phyloP scores from a whole-genome alignment of 441 rosid species.

The Jatropha podagrica region DNA sequence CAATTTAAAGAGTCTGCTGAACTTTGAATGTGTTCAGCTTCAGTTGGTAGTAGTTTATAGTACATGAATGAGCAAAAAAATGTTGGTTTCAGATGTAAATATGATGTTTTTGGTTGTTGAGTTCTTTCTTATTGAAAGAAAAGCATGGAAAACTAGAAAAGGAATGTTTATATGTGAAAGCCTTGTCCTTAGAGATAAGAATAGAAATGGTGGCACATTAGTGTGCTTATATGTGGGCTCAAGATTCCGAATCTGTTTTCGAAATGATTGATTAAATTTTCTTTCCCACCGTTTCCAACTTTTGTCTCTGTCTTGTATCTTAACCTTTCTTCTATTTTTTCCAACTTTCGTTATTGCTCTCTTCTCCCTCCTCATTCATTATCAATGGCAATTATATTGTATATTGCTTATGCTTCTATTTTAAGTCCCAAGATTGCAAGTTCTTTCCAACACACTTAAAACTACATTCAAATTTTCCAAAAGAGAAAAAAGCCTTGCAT shows the following conservation, averaged over 20 bases:
- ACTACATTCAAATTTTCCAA: neutral
- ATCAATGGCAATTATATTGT: neutral
- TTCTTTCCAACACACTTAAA: neutral
- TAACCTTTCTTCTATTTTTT: neutral
- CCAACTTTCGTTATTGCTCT: neutral
- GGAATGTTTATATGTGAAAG: neutral
- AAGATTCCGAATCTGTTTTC: neutral
- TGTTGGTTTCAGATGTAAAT: neutral
- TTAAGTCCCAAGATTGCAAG: neutral
- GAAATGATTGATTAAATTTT: neutral
- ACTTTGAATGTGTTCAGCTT: neutral
- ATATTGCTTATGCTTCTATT: conserved; percentile 2
- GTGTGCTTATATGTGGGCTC: neutral
- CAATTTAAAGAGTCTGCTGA: neutral
- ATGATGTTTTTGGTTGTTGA: neutral
- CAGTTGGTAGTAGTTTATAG: no score
- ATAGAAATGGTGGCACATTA: neutral
- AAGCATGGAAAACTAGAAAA: neutral
- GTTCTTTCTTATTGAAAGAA: neutral
- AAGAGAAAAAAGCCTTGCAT: neutral
- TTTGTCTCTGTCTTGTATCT: neutral
- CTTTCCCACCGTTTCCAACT: neutral
- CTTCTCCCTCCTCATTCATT: neutral
- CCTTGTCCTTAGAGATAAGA: neutral
- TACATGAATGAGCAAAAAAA: neutral